Evolutionary conservation across 495 filamentous ascomycete species (phyloP).

Genomic region (Penicillium manginii): DNA sequence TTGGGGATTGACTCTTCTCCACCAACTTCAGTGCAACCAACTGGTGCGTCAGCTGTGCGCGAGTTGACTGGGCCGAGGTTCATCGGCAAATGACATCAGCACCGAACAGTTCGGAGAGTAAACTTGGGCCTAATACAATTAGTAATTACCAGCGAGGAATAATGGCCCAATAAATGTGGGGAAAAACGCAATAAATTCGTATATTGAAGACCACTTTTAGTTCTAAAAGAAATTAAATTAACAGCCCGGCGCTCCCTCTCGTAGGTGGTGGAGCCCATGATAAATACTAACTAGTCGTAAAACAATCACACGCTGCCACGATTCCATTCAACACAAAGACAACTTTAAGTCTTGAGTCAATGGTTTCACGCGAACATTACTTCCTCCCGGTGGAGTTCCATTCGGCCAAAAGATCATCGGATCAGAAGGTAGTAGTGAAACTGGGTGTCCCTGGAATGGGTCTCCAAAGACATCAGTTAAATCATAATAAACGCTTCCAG

Average conservation of each 20-base stretch:
- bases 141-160: too few relatives aligned
- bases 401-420: conserved; percentile 50
- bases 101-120: background rate
- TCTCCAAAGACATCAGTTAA: conserved; percentile 61
- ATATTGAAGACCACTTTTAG: background rate
- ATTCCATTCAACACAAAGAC: conserved; percentile 33
- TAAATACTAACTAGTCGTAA: too few relatives aligned
- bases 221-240: background rate
- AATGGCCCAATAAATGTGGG: too few relatives aligned
- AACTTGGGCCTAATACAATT: background rate
- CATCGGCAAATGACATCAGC: conserved; percentile 13
- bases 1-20: background rate
- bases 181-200: background rate
- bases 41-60: background rate
- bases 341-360: conserved; percentile 39
- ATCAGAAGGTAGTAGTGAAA: conserved; percentile 44
- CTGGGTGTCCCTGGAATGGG: conserved; percentile 50
- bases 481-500: conserved; percentile 59
- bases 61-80: conserved; percentile 13
- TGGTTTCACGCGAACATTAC: conserved; percentile 46
- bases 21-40: background rate
- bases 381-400: conserved; percentile 55
- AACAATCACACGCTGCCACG: background rate
- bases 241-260: too few relatives aligned
- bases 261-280: too few relatives aligned